Evolutionary conservation across 2,329 filamentous ascomycete species (phyloP).

Genomic region (Hypoxylon sp.): DNA sequence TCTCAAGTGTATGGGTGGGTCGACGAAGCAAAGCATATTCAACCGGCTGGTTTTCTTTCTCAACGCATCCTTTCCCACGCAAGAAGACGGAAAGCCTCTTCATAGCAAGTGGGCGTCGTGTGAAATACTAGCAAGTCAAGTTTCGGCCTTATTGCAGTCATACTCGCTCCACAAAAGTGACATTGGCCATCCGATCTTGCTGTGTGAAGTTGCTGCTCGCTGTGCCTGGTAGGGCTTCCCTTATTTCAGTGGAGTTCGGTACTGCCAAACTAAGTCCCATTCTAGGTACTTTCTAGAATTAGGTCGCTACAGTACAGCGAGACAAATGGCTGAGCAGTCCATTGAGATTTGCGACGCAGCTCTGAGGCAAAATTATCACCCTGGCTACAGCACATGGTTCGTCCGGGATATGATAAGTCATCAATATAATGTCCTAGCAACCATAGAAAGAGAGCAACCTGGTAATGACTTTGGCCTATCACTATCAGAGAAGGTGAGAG

Average conservation of each 20-base stretch:
- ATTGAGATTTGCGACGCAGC: conserved; percentile 2
- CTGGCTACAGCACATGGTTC: neutral
- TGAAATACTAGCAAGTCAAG: conserved; percentile 6
- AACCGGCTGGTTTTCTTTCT: conserved; percentile 8
- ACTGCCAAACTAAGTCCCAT: too few species aligned
- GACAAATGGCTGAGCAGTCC: conserved; percentile 8
- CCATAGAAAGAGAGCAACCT: conserved; percentile 3
- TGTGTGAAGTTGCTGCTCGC: conserved; percentile 11
- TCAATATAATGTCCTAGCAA: conserved; percentile 10
- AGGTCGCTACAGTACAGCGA: conserved; percentile 2
- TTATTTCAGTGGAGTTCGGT: too few species aligned
- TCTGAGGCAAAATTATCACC: neutral
- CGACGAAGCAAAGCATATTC: neutral
- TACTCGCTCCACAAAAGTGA: neutral
- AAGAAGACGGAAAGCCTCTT: conserved; percentile 12
- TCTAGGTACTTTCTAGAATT: conserved; percentile 14
- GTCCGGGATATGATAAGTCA: conserved; percentile 9
- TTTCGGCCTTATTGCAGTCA: conserved; percentile 1
- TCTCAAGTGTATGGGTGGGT: conserved; percentile 3
- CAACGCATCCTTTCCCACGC: conserved; percentile 13
- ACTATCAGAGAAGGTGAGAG: conserved; percentile 1
- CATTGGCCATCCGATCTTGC: conserved; percentile 4
- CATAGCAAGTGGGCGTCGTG: conserved; percentile 13
- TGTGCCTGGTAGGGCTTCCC: too few species aligned
- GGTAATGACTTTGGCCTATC: conserved; percentile 2